These are phyloP conservation scores for Astrephomene gubernaculifera DNA, from an alignment of 139 green algal genomes.

Conservation along the genomic window DNA sequence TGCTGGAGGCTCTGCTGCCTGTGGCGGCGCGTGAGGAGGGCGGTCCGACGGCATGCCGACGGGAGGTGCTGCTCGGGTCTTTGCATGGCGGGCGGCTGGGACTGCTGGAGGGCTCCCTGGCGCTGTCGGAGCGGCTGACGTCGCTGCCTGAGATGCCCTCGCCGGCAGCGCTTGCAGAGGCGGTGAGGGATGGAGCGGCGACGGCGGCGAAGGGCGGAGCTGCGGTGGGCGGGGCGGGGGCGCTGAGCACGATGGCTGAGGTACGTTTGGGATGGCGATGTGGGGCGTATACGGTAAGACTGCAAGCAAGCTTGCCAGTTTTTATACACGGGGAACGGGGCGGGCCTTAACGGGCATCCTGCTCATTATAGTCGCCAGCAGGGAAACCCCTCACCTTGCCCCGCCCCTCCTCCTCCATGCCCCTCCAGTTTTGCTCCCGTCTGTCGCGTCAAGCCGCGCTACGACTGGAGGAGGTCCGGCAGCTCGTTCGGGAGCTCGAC, in stretches of 20 bases:
- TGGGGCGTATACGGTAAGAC: not conserved
- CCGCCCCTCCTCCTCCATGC: not conserved
- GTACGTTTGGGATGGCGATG: not conserved
- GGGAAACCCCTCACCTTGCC: not conserved
- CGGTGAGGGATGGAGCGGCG: not conserved
- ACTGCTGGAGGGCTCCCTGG: slow-evolving; percentile 24
- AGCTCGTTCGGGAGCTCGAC: slow-evolving; percentile 2
- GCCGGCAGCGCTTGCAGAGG: too few relatives aligned
- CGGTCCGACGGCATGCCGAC: not conserved
- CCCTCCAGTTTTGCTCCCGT: not conserved
- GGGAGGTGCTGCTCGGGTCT: slow-evolving; percentile 35
- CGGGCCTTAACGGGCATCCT: too few relatives aligned
- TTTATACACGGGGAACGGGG: not conserved
- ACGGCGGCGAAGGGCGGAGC: not conserved
- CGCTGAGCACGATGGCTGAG: not conserved
- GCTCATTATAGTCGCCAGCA: not conserved
- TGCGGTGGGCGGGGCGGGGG: not conserved
- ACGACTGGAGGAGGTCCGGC: slow-evolving; percentile 14
- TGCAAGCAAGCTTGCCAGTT: not conserved
- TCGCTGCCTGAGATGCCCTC: too few relatives aligned
- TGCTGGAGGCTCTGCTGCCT: slow-evolving; percentile 20
- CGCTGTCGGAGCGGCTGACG: slow-evolving; percentile 17
- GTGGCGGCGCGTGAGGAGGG: not conserved
- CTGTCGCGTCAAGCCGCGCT: slow-evolving; percentile 2
- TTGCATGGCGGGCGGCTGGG: slow-evolving; percentile 14